Percentiles rank a stretch among this genome's conserved stretches.
Conservation (phyloP, 2,329 filamentous ascomycete species). For the Tolypocladium pustulatum region DNA sequence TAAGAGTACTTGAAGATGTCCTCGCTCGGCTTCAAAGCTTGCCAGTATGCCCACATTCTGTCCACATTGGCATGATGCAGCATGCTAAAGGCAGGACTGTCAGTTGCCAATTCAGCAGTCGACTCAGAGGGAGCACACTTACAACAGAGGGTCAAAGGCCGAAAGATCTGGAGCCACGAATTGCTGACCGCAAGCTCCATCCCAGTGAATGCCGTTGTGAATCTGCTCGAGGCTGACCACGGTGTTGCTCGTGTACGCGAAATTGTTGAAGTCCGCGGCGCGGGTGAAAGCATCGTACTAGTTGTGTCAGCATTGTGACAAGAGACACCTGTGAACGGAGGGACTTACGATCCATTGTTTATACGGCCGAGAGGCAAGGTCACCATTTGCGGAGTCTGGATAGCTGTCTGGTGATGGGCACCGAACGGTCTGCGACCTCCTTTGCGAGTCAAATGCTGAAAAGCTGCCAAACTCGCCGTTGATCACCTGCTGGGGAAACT, state of each 20-base stretch:
- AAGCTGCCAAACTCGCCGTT: conserved; percentile 28
- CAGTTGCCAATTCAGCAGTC: not conserved
- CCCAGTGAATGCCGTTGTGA: conserved; percentile 31
- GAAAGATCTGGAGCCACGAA: conserved; percentile 28
- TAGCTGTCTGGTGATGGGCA: conserved; percentile 27
- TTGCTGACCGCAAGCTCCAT: conserved; percentile 26
- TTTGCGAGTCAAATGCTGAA: conserved; percentile 11
- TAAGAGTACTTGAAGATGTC: conserved; percentile 24
- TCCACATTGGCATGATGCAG: conserved; percentile 51
- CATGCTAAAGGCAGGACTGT: conserved; percentile 18
- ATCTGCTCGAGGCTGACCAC: conserved; percentile 32
- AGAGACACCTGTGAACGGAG: not conserved
- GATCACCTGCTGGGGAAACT: conserved; percentile 31
- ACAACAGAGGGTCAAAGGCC: conserved; percentile 36
- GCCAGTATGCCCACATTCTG: conserved; percentile 48
- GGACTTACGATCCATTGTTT: conserved; percentile 29
- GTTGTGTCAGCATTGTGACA: not conserved
- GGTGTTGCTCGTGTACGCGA: conserved; percentile 19
- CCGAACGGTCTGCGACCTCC: conserved; percentile 26
- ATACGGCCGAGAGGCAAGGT: conserved; percentile 21
- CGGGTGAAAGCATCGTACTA: conserved; percentile 31
- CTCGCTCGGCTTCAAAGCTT: conserved; percentile 28
- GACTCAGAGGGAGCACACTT: conserved; percentile 4
- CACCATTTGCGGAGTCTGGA: conserved; percentile 24
- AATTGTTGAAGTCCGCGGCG: conserved; percentile 22